Evolutionary conservation across 2,329 filamentous ascomycete species (phyloP).

Genomic region (Colletotrichum trifolii): DNA sequence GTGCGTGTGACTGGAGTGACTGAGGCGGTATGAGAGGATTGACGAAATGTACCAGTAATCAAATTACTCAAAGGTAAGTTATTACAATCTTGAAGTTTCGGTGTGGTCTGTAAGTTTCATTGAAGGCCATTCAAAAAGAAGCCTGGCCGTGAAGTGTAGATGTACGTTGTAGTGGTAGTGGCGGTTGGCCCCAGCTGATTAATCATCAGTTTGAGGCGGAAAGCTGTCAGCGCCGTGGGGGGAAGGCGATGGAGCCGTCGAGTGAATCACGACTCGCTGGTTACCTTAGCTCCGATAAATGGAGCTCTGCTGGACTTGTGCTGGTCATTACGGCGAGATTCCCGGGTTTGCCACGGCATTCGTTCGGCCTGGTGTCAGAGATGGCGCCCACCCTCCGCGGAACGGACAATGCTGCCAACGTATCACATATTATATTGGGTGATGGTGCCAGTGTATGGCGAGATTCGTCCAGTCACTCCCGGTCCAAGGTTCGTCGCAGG

Average conservation of each 20-base stretch:
- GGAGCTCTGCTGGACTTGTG: conserved; percentile 22
- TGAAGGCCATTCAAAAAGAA: conserved; percentile 12
- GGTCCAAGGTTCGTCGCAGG: conserved; percentile 1
- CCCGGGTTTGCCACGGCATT: conserved; percentile 27
- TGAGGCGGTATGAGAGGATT: background rate
- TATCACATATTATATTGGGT: background rate
- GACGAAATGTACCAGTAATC: background rate
- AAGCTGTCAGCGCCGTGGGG: background rate
- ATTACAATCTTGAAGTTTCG: background rate
- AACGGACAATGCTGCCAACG: background rate
- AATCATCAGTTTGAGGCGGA: conserved; percentile 25
- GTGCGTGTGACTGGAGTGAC: background rate
- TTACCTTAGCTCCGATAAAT: conserved; percentile 29
- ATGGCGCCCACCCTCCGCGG: background rate
- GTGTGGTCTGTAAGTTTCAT: background rate
- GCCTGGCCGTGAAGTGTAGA: too few relatives aligned
- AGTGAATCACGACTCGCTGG: conserved; percentile 31
- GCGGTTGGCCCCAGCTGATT: conserved; percentile 29
- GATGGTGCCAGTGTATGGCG: background rate
- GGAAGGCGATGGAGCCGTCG: conserved; percentile 31
- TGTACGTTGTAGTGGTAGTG: conserved; percentile 3
- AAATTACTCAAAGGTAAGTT: background rate
- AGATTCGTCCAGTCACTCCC: background rate
- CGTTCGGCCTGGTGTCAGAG: background rate
- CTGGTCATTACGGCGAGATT: conserved; percentile 11